These are phyloP conservation scores for Fraxinus platypoda DNA, from an alignment of 305 asterid genomes.

Conservation along the genomic window DNA sequence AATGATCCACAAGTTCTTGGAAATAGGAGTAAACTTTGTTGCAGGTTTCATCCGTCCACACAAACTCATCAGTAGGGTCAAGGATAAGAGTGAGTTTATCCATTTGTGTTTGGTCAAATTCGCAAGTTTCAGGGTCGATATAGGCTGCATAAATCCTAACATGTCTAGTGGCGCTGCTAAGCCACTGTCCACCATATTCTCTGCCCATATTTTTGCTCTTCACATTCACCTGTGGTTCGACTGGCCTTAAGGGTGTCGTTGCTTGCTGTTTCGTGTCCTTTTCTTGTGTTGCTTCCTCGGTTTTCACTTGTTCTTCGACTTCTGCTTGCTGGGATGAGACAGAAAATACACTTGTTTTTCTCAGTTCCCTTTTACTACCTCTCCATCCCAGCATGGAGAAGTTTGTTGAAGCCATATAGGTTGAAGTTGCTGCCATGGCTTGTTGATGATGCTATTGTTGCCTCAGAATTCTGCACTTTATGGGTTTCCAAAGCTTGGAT, in stretches of 20 bases:
- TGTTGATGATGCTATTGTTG: background rate
- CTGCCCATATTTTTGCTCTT: slow-evolving; percentile 65
- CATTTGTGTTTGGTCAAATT: slow-evolving; percentile 74
- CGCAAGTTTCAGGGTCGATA: slow-evolving; percentile 76
- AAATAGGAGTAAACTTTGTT: slow-evolving; percentile 70
- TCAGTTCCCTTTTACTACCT: slow-evolving; percentile 26
- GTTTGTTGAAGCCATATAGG: slow-evolving; percentile 46
- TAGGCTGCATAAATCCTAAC: slow-evolving; percentile 83
- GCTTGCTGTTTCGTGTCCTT: slow-evolving; percentile 20
- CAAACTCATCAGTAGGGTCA: slow-evolving; percentile 83
- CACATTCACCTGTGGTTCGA: slow-evolving; percentile 55
- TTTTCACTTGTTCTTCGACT: slow-evolving; percentile 34
- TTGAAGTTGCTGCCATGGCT: slow-evolving; percentile 68
- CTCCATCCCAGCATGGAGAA: slow-evolving; percentile 54
- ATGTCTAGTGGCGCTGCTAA: slow-evolving; percentile 72
- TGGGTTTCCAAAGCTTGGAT: slow-evolving; percentile 8
- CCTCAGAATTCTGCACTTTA: background rate
- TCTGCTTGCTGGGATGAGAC: slow-evolving; percentile 60
- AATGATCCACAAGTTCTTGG: slow-evolving; percentile 84
- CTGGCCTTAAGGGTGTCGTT: slow-evolving; percentile 55
- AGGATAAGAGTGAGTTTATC: slow-evolving; percentile 88
- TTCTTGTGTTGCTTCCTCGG: slow-evolving; percentile 25
- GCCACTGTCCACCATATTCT: slow-evolving; percentile 87
- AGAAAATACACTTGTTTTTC: slow-evolving; percentile 28
- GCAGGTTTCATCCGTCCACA: slow-evolving; percentile 75